phyloP scores from a whole-genome alignment of 106 monocot species.

The Dioscorea dumetorum region DNA sequence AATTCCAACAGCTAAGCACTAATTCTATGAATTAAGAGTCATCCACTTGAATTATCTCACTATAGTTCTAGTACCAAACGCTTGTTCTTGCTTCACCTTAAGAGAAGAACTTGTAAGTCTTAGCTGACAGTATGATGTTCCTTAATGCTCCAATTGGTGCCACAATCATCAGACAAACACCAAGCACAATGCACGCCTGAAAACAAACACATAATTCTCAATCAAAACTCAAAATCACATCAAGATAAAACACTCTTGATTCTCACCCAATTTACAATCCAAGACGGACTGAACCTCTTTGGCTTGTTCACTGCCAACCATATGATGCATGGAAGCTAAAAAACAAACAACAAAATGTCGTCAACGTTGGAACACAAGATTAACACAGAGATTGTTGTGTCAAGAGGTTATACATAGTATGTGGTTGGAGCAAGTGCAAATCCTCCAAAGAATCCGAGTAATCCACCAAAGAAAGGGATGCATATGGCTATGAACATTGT shows the following conservation, averaged over 20 bases:
- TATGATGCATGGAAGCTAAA: slow-evolving; percentile 74
- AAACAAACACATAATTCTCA: neutral
- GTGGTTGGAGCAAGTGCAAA: slow-evolving; percentile 57
- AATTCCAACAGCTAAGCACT: too few species aligned
- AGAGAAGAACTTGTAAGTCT: slow-evolving; percentile 20
- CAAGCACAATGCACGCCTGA: slow-evolving; percentile 37
- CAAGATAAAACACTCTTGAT: too few species aligned
- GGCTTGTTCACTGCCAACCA: slow-evolving; percentile 70
- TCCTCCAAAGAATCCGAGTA: slow-evolving; percentile 60
- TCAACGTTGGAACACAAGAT: neutral
- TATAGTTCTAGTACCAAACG: too few species aligned
- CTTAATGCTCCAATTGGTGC: slow-evolving; percentile 35
- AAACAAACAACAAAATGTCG: neutral
- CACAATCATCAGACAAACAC: slow-evolving; percentile 19
- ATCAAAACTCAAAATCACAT: neutral
- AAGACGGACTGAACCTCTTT: slow-evolving; percentile 51
- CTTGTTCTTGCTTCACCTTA: too few species aligned
- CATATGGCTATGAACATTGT: slow-evolving; percentile 42
- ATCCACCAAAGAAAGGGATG: slow-evolving; percentile 60
- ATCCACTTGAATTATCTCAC: too few species aligned
- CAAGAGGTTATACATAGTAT: slow-evolving; percentile 33
- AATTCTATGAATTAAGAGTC: too few species aligned
- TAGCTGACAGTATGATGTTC: slow-evolving; percentile 11
- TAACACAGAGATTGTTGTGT: neutral
- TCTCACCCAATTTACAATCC: slow-evolving; percentile 63